These are phyloP conservation scores for Catharanthus roseus DNA, from an alignment of 257 asterid genomes.

Conservation along the genomic window DNA sequence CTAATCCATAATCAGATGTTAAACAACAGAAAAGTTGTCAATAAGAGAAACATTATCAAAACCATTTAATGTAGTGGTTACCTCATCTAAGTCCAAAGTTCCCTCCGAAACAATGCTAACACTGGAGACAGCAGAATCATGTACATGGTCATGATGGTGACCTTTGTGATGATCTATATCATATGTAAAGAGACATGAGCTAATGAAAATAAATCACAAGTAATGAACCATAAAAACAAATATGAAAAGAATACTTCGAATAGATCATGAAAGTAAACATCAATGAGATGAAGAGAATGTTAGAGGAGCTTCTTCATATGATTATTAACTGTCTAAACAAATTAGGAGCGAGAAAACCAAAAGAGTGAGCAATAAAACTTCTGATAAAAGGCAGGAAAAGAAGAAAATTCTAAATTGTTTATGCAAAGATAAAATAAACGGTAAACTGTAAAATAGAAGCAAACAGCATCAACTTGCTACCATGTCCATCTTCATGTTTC, in stretches of 20 bases:
- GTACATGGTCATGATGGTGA: slow-evolving; percentile 66
- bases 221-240: neutral
- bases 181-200: slow-evolving; percentile 11
- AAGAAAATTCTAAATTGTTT: neutral
- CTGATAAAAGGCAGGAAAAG: neutral
- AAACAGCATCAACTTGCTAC: slow-evolving; percentile 29
- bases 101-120: slow-evolving; percentile 93
- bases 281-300: neutral
- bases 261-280: neutral
- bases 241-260: neutral
- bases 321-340: neutral
- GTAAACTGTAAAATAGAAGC: neutral
- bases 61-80: slow-evolving; percentile 24
- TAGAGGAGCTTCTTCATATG: slow-evolving; percentile 2
- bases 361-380: neutral
- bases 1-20: neutral
- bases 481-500: slow-evolving; percentile 59
- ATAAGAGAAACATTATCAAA: neutral
- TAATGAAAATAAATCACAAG: neutral
- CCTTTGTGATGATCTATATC: slow-evolving; percentile 57
- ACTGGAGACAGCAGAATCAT: slow-evolving; percentile 85
- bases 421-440: neutral
- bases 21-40: neutral
- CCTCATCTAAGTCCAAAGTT: slow-evolving; percentile 85
- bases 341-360: neutral